A percentile compares a stretch with the other conserved stretches of the same genome.
Evolutionary conservation across 1,139 yeast genomes (phyloP).

Genomic region (Candida sp.): DNA sequence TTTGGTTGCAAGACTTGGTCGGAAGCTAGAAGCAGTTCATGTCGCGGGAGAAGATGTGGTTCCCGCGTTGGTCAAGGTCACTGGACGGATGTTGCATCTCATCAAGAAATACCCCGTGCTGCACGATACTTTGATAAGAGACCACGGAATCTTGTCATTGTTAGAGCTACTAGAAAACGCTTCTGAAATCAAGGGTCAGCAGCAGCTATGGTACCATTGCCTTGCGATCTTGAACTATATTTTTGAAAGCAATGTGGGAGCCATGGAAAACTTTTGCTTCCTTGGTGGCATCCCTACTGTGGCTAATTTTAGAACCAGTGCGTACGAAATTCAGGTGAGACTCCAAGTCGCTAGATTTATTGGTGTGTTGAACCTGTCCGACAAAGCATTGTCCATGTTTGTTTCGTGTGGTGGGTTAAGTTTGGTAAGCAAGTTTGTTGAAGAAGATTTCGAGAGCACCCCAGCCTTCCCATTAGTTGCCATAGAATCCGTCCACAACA

Average conservation of each 20-base stretch:
- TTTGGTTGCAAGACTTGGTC: constrained; percentile 36
- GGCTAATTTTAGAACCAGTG: constrained; percentile 43
- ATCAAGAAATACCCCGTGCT: constrained; percentile 46
- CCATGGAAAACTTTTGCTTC: constrained; percentile 55
- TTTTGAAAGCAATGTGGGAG: constrained; percentile 36
- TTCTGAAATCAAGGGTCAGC: constrained; percentile 32
- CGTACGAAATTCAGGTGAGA: constrained; percentile 40
- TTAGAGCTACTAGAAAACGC: constrained; percentile 51
- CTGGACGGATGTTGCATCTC: constrained; percentile 46
- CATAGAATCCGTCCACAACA: constrained; percentile 48
- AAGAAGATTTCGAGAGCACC: constrained; percentile 53
- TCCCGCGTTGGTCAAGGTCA: constrained; percentile 35
- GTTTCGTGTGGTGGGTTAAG: constrained; percentile 62
- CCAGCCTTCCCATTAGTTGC: constrained; percentile 53
- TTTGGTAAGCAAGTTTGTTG: constrained; percentile 53
- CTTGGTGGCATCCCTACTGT: constrained; percentile 63
- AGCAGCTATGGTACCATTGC: constrained; percentile 44
- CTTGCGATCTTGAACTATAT: constrained; percentile 45
- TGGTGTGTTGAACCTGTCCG: constrained; percentile 38
- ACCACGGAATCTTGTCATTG: constrained; percentile 53
- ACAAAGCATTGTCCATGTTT: constrained; percentile 50
- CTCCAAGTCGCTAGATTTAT: constrained; percentile 50
- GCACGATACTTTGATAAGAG: constrained; percentile 47
- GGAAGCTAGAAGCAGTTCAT: constrained; percentile 34
- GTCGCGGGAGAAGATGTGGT: constrained; percentile 36